Evolutionary conservation across 2,329 filamentous ascomycete genomes (phyloP).

Genomic region (Paramyrothecium sp.): DNA sequence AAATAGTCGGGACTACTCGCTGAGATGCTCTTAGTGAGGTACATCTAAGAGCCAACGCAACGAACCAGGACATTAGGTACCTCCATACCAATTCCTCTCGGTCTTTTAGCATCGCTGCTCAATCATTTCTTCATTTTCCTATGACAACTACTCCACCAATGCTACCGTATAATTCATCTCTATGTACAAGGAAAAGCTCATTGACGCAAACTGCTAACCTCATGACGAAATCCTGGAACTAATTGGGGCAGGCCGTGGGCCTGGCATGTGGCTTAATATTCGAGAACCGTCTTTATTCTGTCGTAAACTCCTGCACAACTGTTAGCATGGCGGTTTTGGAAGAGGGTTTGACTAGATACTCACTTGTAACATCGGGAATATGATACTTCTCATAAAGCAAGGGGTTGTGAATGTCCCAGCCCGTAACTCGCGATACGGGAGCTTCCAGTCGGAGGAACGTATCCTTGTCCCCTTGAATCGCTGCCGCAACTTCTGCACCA

Average conservation of each 20-base stretch:
- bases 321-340: slow-evolving; percentile 7
- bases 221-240: background rate
- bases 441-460: slow-evolving; percentile 84
- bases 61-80: too few relatives aligned
- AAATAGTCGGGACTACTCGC: too few relatives aligned
- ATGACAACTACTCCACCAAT: background rate
- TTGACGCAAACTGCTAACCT: too few relatives aligned
- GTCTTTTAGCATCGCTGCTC: background rate
- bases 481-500: slow-evolving; percentile 84
- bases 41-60: too few relatives aligned
- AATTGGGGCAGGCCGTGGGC: background rate
- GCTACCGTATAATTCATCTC: background rate
- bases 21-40: too few relatives aligned
- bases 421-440: slow-evolving; percentile 79
- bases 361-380: slow-evolving; percentile 82
- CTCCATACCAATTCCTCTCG: background rate
- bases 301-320: slow-evolving; percentile 63
- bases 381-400: slow-evolving; percentile 78
- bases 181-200: background rate
- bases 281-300: slow-evolving; percentile 63
- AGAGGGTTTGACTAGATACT: slow-evolving; percentile 38
- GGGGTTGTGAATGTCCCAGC: slow-evolving; percentile 85
- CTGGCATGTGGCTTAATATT: slow-evolving; percentile 48
- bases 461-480: slow-evolving; percentile 73
- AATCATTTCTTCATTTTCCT: background rate